These are phyloP conservation scores for Vigna reflexopilosa DNA, from an alignment of 306 rosid genomes.

Conservation along the genomic window DNA sequence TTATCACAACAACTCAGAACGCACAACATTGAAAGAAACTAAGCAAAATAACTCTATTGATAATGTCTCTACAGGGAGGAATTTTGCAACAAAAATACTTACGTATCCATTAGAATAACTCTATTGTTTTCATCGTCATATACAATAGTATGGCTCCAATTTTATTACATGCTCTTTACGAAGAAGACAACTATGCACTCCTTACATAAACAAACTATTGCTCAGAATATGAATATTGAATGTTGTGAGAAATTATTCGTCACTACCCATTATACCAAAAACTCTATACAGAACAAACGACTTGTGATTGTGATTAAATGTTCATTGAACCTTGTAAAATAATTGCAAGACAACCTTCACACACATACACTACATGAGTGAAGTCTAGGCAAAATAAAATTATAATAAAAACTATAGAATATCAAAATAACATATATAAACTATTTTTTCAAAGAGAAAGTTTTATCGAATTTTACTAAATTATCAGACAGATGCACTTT, in stretches of 20 bases:
- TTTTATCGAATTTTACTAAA: neutral
- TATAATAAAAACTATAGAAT: neutral
- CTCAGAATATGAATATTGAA: neutral
- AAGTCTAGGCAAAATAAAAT: neutral
- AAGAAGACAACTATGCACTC: constrained; percentile 3
- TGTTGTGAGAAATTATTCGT: neutral
- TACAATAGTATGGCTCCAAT: constrained; percentile 1
- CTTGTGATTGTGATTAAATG: neutral
- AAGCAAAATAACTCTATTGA: neutral
- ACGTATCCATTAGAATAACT: constrained; percentile 3
- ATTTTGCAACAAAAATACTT: constrained; percentile 14
- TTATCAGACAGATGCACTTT: neutral
- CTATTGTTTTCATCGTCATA: constrained; percentile 2
- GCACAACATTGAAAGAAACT: neutral
- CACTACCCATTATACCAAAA: neutral
- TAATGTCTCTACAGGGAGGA: neutral
- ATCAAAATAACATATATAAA: too few species aligned
- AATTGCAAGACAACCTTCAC: neutral
- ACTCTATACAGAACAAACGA: neutral
- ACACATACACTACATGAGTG: neutral
- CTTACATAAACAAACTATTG: neutral
- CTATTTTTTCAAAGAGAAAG: neutral
- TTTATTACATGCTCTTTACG: neutral
- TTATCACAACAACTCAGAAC: constrained; percentile 1
- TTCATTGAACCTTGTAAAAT: neutral